A percentile compares a stretch with the other conserved stretches of the same genome.
phyloP scores from a whole-genome alignment of 2,329 filamentous ascomycete genomes.

The Endocalyx cinctus region DNA sequence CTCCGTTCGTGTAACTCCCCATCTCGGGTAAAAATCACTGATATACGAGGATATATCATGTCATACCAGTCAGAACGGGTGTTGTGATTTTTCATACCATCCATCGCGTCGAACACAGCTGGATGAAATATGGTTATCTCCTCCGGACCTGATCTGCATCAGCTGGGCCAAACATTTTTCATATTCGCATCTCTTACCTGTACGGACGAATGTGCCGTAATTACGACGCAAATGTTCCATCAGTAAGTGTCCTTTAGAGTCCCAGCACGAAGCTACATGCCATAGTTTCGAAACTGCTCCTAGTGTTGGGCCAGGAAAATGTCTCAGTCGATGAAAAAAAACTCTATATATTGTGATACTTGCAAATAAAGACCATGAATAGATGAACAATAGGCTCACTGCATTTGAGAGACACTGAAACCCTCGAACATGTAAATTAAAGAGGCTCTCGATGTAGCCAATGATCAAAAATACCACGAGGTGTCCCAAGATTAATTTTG shows the following conservation, averaged over 20 bases:
- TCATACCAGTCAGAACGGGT: slow-evolving; percentile 24
- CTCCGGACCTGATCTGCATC: slow-evolving; percentile 15
- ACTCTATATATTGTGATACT: background rate
- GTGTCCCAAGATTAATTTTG: too few species aligned
- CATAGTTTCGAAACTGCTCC: background rate
- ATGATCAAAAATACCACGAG: too few species aligned
- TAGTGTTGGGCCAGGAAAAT: background rate
- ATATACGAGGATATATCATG: slow-evolving; percentile 14
- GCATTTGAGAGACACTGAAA: too few species aligned
- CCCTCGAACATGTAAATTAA: too few species aligned
- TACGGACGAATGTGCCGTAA: background rate
- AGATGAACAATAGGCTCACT: too few species aligned
- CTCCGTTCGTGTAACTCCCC: slow-evolving; percentile 15
- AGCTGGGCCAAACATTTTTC: too few species aligned
- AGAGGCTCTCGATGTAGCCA: too few species aligned
- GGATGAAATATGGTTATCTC: slow-evolving; percentile 23
- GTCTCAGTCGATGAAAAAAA: background rate
- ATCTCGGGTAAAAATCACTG: slow-evolving; percentile 17
- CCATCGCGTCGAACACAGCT: slow-evolving; percentile 17
- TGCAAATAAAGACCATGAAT: too few species aligned
- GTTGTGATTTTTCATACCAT: slow-evolving; percentile 19
- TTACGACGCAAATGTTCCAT: background rate
- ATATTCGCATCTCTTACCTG: too few species aligned
- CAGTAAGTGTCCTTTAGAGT: background rate
- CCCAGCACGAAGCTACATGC: background rate